These are phyloP conservation scores for Arthrobotrys pseudoclavata DNA, from an alignment of 2,329 filamentous ascomycete genomes.

Conservation along the genomic window DNA sequence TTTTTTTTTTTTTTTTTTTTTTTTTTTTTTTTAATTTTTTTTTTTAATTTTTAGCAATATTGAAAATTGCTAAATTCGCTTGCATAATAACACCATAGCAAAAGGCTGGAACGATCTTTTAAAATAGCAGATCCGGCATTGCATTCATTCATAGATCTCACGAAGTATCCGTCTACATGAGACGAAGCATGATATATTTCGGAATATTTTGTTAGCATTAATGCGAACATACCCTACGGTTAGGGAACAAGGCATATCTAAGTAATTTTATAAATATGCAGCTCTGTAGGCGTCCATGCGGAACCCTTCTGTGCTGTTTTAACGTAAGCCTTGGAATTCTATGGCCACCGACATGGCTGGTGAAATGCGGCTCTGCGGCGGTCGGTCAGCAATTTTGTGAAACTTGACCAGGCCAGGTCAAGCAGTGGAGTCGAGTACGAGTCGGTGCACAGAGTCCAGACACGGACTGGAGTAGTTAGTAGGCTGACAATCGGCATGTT, in stretches of 20 bases:
- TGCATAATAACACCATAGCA: background rate
- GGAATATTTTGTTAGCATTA: background rate
- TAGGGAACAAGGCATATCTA: too few species aligned
- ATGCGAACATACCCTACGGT: background rate
- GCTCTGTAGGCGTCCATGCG: background rate
- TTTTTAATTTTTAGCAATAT: too few species aligned
- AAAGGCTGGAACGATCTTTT: background rate
- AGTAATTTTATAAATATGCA: background rate
- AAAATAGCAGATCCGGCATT: background rate
- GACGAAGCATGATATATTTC: background rate
- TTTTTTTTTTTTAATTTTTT: too few species aligned
- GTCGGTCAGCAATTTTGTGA: constrained; percentile 14
- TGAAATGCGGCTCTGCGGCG: constrained; percentile 41
- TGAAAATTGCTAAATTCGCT: background rate
- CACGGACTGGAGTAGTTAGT: too few species aligned
- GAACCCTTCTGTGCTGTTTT: background rate
- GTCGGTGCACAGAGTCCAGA: too few species aligned
- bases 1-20: too few species aligned
- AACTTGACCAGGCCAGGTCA: too few species aligned
- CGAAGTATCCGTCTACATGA: background rate
- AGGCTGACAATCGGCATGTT: background rate
- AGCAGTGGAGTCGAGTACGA: too few species aligned
- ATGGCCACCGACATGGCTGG: background rate
- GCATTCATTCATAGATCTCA: background rate
- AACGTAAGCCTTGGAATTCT: background rate